These are phyloP conservation scores for Metarhizium album DNA, from an alignment of 2,329 filamentous ascomycete species.

Conservation along the genomic window DNA sequence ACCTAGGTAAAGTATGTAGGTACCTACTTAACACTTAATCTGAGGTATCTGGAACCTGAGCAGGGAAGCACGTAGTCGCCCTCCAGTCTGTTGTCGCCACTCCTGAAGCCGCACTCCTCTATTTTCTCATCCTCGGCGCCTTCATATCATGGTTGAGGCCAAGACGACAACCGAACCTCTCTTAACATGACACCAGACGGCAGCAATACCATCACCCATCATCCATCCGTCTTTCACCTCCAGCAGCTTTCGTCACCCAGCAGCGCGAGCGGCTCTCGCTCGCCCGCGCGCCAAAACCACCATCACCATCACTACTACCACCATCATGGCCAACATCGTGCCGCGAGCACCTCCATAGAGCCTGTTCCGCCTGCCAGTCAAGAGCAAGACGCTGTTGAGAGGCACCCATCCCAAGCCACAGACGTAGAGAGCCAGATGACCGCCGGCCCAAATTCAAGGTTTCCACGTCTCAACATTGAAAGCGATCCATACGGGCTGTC, in stretches of 20 bases:
- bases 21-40: no score
- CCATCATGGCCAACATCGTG: slow-evolving; percentile 15
- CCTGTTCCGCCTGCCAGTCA: slow-evolving; percentile 21
- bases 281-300: slow-evolving; percentile 11
- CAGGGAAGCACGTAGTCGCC: no score
- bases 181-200: slow-evolving; percentile 31
- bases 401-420: slow-evolving; percentile 27
- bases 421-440: slow-evolving; percentile 41
- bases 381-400: slow-evolving; percentile 28
- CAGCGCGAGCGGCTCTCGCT: slow-evolving; percentile 17
- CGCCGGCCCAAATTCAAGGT: slow-evolving; percentile 25
- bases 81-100: neutral
- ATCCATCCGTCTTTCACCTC: slow-evolving; percentile 33
- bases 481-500: slow-evolving; percentile 78
- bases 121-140: neutral
- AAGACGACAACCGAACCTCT: neutral
- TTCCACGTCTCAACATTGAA: slow-evolving; percentile 48
- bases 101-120: neutral
- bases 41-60: no score
- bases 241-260: slow-evolving; percentile 20
- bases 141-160: neutral
- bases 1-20: no score
- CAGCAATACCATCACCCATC: slow-evolving; percentile 30
- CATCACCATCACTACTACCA: slow-evolving; percentile 1
- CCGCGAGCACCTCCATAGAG: slow-evolving; percentile 37